phyloP scores from a whole-genome alignment of 2,329 filamentous ascomycete species.

The Phyllosticta capitalensis region DNA sequence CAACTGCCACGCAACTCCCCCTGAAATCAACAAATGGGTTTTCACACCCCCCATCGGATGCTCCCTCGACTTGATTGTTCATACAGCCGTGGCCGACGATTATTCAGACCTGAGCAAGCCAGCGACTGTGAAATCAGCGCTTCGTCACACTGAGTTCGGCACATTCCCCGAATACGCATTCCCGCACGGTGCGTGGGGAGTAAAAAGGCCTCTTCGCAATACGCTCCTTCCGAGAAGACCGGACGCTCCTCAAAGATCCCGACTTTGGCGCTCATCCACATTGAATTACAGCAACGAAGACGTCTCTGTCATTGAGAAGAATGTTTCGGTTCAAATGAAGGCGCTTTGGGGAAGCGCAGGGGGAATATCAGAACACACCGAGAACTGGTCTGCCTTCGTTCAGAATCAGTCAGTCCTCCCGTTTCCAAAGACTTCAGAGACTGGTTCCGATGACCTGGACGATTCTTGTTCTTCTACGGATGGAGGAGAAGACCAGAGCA shows the following conservation, averaged over 20 bases:
- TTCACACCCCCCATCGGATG: neutral
- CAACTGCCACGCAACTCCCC: neutral
- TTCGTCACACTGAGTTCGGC: neutral
- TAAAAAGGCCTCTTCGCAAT: neutral
- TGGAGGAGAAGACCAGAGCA: too few species aligned
- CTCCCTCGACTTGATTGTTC: neutral
- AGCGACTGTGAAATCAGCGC: neutral
- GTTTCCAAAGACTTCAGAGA: too few species aligned
- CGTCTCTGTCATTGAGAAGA: neutral
- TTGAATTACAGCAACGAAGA: neutral
- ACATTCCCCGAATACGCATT: neutral
- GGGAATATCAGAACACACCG: too few species aligned
- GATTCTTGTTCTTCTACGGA: too few species aligned
- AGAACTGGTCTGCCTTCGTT: too few species aligned
- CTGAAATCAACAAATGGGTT: neutral
- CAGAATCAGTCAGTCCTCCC: too few species aligned
- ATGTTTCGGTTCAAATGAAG: too few species aligned
- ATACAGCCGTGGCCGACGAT: neutral
- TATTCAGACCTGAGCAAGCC: neutral
- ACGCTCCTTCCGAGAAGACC: neutral
- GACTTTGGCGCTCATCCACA: neutral
- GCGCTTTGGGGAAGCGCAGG: too few species aligned
- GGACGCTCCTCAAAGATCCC: neutral
- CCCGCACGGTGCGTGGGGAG: neutral
- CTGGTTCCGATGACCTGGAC: too few species aligned